Conservation (phyloP, 495 filamentous ascomycete species). For the Physcia stellaris region DNA sequence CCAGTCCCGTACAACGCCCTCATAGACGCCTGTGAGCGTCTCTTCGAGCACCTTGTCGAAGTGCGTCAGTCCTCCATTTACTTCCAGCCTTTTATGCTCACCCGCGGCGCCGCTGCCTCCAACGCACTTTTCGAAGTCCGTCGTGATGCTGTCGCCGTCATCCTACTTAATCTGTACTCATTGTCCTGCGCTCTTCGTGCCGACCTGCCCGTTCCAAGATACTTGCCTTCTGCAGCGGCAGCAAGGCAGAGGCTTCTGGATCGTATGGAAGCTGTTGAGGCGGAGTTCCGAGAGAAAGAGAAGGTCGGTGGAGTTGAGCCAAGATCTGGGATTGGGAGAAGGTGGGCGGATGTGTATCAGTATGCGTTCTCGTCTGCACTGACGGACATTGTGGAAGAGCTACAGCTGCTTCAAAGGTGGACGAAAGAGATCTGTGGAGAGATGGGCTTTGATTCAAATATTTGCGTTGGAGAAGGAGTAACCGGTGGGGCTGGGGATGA, state of each 20-base stretch:
- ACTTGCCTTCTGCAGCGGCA: conserved; percentile 38
- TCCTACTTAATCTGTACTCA: conserved; percentile 43
- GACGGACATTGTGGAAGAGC: conserved; percentile 40
- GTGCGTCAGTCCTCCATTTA: conserved; percentile 43
- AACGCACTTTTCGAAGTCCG: conserved; percentile 31
- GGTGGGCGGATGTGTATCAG: conserved; percentile 35
- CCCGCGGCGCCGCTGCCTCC: conserved; percentile 18
- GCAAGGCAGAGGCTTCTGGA: conserved; percentile 37
- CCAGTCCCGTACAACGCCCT: conserved; percentile 40
- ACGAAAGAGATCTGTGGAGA: conserved; percentile 42
- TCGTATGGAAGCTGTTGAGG: conserved; percentile 32
- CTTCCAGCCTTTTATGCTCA: conserved; percentile 32
- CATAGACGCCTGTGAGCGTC: conserved; percentile 37
- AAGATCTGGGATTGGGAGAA: conserved; percentile 18
- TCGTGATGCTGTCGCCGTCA: conserved; percentile 40
- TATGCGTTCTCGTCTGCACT: conserved; percentile 38
- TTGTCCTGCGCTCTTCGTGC: conserved; percentile 38
- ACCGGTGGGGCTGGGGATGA: too few relatives aligned
- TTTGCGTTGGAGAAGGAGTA: too few relatives aligned
- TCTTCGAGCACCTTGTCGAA: conserved; percentile 44
- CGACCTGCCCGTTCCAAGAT: conserved; percentile 36
- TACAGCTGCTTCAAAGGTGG: conserved; percentile 36
- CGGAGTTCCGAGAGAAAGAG: conserved; percentile 8
- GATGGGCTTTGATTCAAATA: conserved; percentile 32
- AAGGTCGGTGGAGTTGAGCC: conserved; percentile 1